A percentile compares a stretch with the other conserved stretches of the same genome.
Evolutionary conservation across 495 filamentous ascomycete genomes (phyloP).

Genomic region (Xylaria acuta): DNA sequence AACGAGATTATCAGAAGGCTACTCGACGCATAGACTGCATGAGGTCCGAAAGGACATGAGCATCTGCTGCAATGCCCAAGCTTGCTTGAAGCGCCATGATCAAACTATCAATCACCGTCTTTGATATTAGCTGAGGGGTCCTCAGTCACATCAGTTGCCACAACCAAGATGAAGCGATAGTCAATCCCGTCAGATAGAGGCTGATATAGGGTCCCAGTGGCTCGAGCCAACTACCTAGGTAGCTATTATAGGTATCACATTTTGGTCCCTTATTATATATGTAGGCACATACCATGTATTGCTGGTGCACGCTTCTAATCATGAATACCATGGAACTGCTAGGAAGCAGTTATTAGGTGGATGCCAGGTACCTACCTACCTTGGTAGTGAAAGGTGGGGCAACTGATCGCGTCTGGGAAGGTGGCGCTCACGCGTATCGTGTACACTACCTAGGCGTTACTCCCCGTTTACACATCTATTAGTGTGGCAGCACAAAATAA

Average conservation of each 20-base stretch:
- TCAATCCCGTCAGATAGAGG: not conserved
- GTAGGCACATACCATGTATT: not conserved
- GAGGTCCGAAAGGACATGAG: not conserved
- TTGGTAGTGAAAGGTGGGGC: slow-evolving; percentile 3
- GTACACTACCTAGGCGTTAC: not conserved
- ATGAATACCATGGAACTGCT: not conserved
- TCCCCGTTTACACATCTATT: not conserved
- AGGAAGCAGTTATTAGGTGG: not conserved
- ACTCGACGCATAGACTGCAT: not conserved
- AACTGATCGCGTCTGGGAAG: slow-evolving; percentile 8
- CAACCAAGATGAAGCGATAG: not conserved
- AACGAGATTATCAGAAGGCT: not conserved
- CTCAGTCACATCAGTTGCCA: not conserved
- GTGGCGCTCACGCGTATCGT: slow-evolving; percentile 5
- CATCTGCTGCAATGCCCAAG: not conserved
- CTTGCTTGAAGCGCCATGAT: not conserved
- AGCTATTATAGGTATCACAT: not conserved
- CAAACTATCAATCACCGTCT: not conserved
- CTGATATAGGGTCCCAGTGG: not conserved
- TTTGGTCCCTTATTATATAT: not conserved
- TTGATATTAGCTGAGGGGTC: not conserved
- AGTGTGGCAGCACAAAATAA: slow-evolving; percentile 10
- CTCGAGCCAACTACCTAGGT: not conserved
- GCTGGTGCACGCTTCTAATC: not conserved
- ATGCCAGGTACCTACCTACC: not conserved